Evolutionary conservation across 495 filamentous ascomycete genomes (phyloP).

Genomic region (Daldinia loculata): DNA sequence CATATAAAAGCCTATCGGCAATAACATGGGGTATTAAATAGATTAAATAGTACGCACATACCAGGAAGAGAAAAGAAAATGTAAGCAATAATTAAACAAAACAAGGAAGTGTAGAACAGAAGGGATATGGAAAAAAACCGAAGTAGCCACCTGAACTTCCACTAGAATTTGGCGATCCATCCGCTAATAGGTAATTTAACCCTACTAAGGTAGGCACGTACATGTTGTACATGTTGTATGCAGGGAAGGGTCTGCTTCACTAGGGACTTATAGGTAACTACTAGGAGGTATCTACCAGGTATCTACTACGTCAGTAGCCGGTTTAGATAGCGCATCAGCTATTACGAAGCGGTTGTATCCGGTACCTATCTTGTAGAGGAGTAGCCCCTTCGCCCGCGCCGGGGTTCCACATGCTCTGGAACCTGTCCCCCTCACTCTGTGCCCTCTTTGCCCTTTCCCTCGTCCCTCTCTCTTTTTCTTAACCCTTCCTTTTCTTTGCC

Average conservation of each 20-base stretch:
- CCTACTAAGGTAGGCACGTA: conserved; percentile 30
- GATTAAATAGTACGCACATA: neutral
- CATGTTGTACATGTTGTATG: conserved; percentile 9
- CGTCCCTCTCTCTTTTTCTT: conserved; percentile 36
- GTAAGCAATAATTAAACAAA: conserved; percentile 15
- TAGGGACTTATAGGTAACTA: conserved; percentile 5
- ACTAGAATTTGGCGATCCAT: conserved; percentile 36
- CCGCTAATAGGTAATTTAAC: conserved; percentile 40
- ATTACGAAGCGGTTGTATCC: neutral
- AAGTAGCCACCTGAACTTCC: conserved; percentile 21
- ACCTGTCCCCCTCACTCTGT: conserved; percentile 38
- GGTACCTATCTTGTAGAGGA: conserved; percentile 11
- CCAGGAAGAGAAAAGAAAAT: neutral
- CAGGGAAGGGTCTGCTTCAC: conserved; percentile 27
- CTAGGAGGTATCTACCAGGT: neutral
- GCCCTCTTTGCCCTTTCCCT: conserved; percentile 41
- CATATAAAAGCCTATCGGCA: neutral
- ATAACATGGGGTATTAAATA: neutral
- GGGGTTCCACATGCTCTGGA: conserved; percentile 38
- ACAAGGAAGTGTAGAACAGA: conserved; percentile 24
- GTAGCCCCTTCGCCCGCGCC: conserved; percentile 38
- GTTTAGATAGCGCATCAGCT: neutral
- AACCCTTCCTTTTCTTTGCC: conserved; percentile 25
- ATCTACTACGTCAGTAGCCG: neutral
- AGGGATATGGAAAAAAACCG: conserved; percentile 8